phyloP scores from a whole-genome alignment of 768 basidiomycete species.

The Mycena indigotica region DNA sequence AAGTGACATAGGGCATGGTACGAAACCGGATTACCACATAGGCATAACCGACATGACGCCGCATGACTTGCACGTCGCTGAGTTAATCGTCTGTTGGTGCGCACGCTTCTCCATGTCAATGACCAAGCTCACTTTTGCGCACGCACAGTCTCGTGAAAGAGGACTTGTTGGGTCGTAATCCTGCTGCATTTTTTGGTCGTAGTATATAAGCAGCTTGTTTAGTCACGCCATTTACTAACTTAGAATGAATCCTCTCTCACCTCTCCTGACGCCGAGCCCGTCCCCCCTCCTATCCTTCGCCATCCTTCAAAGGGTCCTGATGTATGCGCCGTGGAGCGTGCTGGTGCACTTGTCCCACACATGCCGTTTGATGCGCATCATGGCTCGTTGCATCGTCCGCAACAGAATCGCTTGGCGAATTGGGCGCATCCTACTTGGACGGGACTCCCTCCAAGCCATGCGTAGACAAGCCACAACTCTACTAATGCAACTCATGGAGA shows the following conservation, averaged over 20 bases:
- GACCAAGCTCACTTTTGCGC: not conserved
- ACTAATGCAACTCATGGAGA: not conserved
- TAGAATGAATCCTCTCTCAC: not conserved
- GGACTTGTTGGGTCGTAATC: not conserved
- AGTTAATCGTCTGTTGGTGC: not conserved
- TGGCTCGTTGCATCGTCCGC: not conserved
- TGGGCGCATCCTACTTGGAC: not conserved
- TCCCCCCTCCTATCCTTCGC: not conserved
- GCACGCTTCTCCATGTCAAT: not conserved
- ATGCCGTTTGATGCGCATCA: not conserved
- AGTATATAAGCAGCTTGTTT: not conserved
- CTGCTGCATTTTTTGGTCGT: not conserved
- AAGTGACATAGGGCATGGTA: not conserved
- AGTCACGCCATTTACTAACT: not conserved
- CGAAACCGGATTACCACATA: not conserved
- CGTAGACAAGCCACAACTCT: not conserved
- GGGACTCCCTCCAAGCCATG: not conserved
- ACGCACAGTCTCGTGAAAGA: not conserved
- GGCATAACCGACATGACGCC: not conserved
- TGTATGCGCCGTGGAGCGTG: not conserved
- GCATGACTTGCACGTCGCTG: not conserved
- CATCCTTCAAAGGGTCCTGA: no score
- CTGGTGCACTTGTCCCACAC: not conserved
- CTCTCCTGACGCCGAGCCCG: not conserved
- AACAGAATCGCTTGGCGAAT: not conserved